A percentile compares a stretch with the other conserved stretches of the same genome.
Conservation (phyloP, 768 basidiomycete species). For the Lyophyllum shimeji region DNA sequence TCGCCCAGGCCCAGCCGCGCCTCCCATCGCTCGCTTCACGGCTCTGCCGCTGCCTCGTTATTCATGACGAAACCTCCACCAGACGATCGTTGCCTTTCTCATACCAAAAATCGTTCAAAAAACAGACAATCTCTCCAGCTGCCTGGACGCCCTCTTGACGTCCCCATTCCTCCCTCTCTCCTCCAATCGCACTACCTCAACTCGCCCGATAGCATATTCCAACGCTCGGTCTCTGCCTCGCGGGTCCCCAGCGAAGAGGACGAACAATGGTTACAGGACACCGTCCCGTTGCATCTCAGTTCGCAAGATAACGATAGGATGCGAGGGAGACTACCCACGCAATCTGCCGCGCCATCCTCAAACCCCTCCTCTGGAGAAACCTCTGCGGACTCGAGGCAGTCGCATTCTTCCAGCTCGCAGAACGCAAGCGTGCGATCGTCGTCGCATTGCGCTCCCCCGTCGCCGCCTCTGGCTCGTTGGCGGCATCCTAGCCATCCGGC, state of each 20-base stretch:
- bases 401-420: neutral
- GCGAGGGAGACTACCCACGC: constrained; percentile 4
- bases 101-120: constrained; percentile 6
- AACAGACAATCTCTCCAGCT: constrained; percentile 40
- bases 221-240: constrained; percentile 30
- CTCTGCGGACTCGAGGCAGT: neutral
- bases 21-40: neutral
- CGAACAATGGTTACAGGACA: constrained; percentile 65
- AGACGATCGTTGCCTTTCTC: constrained; percentile 6
- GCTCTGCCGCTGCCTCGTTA: neutral
- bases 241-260: constrained; percentile 48
- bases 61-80: constrained; percentile 8
- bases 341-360: constrained; percentile 2
- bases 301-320: neutral
- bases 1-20: neutral
- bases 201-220: constrained; percentile 50
- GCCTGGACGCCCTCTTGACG: constrained; percentile 29
- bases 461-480: constrained; percentile 23
- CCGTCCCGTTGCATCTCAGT: constrained; percentile 41
- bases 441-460: constrained; percentile 7
- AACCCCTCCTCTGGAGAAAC: neutral
- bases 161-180: constrained; percentile 62
- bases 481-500: constrained; percentile 10
- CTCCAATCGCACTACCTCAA: constrained; percentile 53
- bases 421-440: neutral